phyloP scores from a whole-genome alignment of 1,284 basidiomycete genomes.

The Tylopilus microsporus region DNA sequence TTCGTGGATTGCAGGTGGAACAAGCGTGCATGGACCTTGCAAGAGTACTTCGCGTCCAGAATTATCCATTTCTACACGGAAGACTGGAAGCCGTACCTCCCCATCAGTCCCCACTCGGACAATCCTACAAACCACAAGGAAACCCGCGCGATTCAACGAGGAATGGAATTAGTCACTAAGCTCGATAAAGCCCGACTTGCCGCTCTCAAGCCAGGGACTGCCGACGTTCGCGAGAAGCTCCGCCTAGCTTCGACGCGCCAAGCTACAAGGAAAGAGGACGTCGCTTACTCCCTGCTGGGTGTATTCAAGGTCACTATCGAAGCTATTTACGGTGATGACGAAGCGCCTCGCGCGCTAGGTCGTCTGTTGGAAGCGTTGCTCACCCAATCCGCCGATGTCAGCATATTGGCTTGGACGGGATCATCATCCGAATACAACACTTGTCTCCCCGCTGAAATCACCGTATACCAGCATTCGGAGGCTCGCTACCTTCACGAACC shows the following conservation, averaged over 20 bases:
- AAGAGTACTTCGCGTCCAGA: conserved; percentile 6
- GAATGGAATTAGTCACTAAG: conserved; percentile 3
- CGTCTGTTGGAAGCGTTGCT: conserved; percentile 6
- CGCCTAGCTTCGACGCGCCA: conserved; percentile 1
- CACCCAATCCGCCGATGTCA: conserved; percentile 1
- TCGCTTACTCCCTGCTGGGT: conserved; percentile 8
- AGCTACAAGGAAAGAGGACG: conserved; percentile 2
- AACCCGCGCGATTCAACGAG: background rate
- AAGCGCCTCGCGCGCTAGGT: conserved; percentile 4
- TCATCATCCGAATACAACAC: conserved; percentile 4
- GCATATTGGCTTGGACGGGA: conserved; percentile 8
- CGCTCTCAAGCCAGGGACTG: conserved; percentile 1
- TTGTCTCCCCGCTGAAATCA: conserved; percentile 5
- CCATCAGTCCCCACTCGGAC: background rate
- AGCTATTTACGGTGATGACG: conserved; percentile 6
- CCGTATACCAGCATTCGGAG: background rate
- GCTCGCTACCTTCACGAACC: background rate
- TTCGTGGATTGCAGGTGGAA: conserved; percentile 9
- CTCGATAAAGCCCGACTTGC: background rate
- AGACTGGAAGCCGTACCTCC: conserved; percentile 6
- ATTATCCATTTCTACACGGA: conserved; percentile 9
- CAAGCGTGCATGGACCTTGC: conserved; percentile 9
- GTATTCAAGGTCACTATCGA: conserved; percentile 8
- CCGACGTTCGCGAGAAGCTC: conserved; percentile 3
- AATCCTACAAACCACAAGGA: conserved; percentile 1